Base-by-base conservation (phyloP, 2,329 filamentous ascomycete species). In the Colletotrichum sp. region DNA sequence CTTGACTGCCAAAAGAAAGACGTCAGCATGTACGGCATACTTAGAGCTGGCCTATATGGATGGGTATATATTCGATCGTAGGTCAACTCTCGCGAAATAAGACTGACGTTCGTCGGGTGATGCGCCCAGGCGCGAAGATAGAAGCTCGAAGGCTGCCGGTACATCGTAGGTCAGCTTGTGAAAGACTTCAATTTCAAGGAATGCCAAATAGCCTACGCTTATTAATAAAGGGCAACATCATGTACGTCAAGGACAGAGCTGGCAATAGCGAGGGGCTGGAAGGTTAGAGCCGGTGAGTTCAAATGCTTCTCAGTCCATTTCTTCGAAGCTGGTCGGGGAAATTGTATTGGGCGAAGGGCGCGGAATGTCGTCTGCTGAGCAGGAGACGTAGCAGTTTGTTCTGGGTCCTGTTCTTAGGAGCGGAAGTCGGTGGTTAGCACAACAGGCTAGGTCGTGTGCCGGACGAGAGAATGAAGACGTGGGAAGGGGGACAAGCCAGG, bases 1-100 rank as follows among this genome's bases (percentile, higher is more conserved):
- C 85, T 99, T 99, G 79, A 99, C 96, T 98, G 80, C 16, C 8
- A 7, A 15, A 28, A 39, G 28, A 25, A 27, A 25, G 22, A 32
- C 13, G 43, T 75, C 56, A 75, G 73, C 39, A 16, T 8, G 22
- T 22, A 22, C 55, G 61, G 8, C 25, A 36, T 28, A 22, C 25
- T 22, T 60, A 25, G 8, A 39, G 30, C n/a, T n/a, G 48, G 28
- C 62, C 39, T 8, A 55, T 68, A 62, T 36, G 58, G 58, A 30
- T 32, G 6, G 56, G 56, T 32, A 30, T 32, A 34, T 80, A 78
- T 79, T 82, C 81, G 77, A 86, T 77, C 83, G 83, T 85, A 39
- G 25, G 55, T 13, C n/a, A 36, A 10, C 25, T n/a, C 8, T 32
- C 28, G n/a, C 27, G 10, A 30, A 8, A 52, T 18, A 62, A 27